These are phyloP conservation scores for Syzygium oleosum DNA, from an alignment of 345 rosid species.

Conservation along the genomic window DNA sequence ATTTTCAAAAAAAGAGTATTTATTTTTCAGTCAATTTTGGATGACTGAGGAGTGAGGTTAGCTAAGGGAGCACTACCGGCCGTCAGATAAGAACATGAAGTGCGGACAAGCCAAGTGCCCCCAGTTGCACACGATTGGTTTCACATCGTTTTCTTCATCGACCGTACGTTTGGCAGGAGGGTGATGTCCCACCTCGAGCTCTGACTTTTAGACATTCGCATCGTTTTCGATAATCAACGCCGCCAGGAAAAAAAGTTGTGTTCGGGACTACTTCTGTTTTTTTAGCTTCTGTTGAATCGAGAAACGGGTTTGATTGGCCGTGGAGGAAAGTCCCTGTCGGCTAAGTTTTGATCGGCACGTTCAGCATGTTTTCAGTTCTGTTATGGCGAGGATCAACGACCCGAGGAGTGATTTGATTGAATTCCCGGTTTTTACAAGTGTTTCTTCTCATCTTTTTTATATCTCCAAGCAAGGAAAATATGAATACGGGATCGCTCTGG, in stretches of 20 bases:
- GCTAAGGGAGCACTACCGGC: neutral
- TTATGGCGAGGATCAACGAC: neutral
- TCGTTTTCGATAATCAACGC: neutral
- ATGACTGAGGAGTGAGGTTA: neutral
- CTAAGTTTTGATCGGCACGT: neutral
- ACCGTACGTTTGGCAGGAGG: too few species aligned
- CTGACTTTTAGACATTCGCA: neutral
- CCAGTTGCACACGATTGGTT: neutral
- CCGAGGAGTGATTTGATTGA: neutral
- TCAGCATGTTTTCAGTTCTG: too few species aligned
- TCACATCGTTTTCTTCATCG: neutral
- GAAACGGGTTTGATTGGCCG: neutral
- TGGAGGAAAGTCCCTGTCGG: neutral
- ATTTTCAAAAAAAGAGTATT: too few species aligned
- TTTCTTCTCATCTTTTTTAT: neutral
- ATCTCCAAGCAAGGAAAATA: neutral
- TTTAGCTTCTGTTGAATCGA: neutral
- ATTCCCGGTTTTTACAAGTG: neutral
- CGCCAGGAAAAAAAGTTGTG: neutral
- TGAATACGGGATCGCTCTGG: neutral
- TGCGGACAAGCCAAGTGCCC: neutral
- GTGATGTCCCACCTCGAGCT: neutral
- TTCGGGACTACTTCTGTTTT: neutral
- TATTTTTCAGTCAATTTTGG: neutral
- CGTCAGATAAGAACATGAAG: neutral